Percentiles rank a stretch among this genome's conserved stretches.
These are phyloP conservation scores for Anthostomella pinea DNA, from an alignment of 2,329 filamentous ascomycete genomes.

Conservation along the genomic window DNA sequence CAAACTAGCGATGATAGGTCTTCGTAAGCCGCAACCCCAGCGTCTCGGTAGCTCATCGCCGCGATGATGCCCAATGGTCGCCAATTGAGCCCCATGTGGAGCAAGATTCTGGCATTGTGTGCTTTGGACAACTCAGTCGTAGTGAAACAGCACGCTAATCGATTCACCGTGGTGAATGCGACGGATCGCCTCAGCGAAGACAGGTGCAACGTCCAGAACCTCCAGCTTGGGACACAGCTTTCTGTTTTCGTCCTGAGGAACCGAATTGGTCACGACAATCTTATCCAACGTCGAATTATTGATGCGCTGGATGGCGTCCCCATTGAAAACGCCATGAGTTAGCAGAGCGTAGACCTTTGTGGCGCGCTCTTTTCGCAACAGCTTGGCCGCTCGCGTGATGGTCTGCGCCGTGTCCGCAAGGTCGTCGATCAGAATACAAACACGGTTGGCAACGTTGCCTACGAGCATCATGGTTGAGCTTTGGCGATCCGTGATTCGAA, in stretches of 20 bases:
- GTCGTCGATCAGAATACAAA: conserved; percentile 90
- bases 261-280: conserved; percentile 92
- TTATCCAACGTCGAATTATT: conserved; percentile 91
- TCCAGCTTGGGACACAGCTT: conserved; percentile 81
- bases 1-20: too few relatives aligned
- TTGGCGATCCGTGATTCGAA: conserved; percentile 81
- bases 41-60: too few relatives aligned
- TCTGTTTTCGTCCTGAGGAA: conserved; percentile 82
- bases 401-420: conserved; percentile 95
- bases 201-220: conserved; percentile 83
- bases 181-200: conserved; percentile 94
- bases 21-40: too few relatives aligned
- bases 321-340: conserved; percentile 92
- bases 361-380: conserved; percentile 96
- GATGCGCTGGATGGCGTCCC: conserved; percentile 90
- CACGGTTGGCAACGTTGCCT: conserved; percentile 75
- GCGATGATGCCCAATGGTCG: too few relatives aligned
- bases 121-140: conserved; percentile 55
- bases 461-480: conserved; percentile 96
- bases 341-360: conserved; percentile 85
- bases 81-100: too few relatives aligned
- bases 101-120: too few relatives aligned
- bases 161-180: conserved; percentile 97
- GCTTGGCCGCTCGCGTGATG: conserved; percentile 90
- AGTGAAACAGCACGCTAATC: conserved; percentile 91